Percentiles rank a stretch among this genome's conserved stretches.
Conservation (phyloP, 169 alveolate genomes). For the Cryptosporidium viatorum region DNA sequence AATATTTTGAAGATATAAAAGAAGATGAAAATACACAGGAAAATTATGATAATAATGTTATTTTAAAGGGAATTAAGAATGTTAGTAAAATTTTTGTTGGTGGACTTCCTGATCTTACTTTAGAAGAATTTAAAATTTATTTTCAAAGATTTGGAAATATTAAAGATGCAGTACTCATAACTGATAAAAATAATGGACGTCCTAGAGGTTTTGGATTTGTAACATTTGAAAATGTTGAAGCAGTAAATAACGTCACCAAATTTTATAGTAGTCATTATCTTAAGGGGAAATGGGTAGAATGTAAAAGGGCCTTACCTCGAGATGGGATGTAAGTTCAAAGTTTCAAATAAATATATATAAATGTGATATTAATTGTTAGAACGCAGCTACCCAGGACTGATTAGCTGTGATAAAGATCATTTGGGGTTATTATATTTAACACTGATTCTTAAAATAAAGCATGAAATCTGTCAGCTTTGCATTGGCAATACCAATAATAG, state of each 20-base stretch:
- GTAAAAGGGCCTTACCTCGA: conserved; percentile 90
- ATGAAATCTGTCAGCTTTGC: neutral
- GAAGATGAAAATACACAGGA: neutral
- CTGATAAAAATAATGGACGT: conserved; percentile 87
- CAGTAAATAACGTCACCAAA: conserved; percentile 86
- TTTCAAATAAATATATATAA: neutral
- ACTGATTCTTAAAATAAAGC: too few relatives aligned
- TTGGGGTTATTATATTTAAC: neutral
- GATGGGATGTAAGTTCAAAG: conserved; percentile 46
- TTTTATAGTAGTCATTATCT: conserved; percentile 82
- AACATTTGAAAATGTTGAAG: conserved; percentile 84
- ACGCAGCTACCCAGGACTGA: neutral
- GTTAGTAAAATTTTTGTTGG: conserved; percentile 90
- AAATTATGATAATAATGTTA: neutral
- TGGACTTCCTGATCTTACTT: conserved; percentile 86
- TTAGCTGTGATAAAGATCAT: neutral
- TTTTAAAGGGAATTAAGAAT: conserved; percentile 7
- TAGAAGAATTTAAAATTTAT: conserved; percentile 86
- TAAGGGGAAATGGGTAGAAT: conserved; percentile 90
- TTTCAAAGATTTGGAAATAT: conserved; percentile 89
- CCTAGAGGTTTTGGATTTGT: conserved; percentile 94
- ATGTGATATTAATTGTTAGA: neutral
- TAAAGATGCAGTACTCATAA: conserved; percentile 86
- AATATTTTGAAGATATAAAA: neutral
- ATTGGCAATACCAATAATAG: neutral